Evolutionary conservation across 345 rosid species (phyloP), one percentile per base, ranked within the genome.

Genomic region (Citrus glauca): DNA sequence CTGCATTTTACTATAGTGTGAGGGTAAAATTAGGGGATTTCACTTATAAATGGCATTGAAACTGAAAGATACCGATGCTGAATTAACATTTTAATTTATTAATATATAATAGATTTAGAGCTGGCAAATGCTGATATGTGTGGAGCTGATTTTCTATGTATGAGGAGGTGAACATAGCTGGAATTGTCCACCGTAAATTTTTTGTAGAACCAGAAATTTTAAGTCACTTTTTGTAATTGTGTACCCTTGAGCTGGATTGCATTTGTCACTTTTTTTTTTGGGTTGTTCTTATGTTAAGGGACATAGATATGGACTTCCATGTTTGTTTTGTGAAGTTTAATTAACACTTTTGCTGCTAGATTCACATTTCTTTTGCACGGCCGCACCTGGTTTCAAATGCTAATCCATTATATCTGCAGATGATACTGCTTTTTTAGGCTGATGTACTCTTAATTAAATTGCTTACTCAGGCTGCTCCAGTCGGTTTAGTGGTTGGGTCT

Each of bases 401-500:
- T 60, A 28, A 66, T 60, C 50, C 71, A 48, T 73, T 74, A 48
- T 77, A 66, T 69, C 37, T 69, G 71, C 57, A 62, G 59, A 80
- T 35, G 24, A 20, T 37, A 55, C 25, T 27, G 5, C 66, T 74
- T 13, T 69, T 56, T 65, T 55, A 24, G 42, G 57, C 77, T 69
- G 71, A 85, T 67, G 6, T 37, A 16, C 59, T 71, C 59, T 71
- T 73, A 60, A 57, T 75, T 57, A 37, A 14, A 70, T 78, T 78
- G 61, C 27, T 60, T 22, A 59, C 66, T 68, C 87, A 93, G 97
- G 91, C 88, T 84, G 85, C 90, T 84, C 72, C 86, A 79, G 87
- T 74, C 64, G 82, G 80, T 83, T 74, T 87, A 5, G 83, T 71
- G 22, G 87, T 90, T 71, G 99, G 99, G 67, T 92, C 99, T 80